A percentile compares a stretch with the other conserved stretches of the same genome.
Conservation (phyloP, 495 filamentous ascomycete species). For the Niebla homalea region DNA sequence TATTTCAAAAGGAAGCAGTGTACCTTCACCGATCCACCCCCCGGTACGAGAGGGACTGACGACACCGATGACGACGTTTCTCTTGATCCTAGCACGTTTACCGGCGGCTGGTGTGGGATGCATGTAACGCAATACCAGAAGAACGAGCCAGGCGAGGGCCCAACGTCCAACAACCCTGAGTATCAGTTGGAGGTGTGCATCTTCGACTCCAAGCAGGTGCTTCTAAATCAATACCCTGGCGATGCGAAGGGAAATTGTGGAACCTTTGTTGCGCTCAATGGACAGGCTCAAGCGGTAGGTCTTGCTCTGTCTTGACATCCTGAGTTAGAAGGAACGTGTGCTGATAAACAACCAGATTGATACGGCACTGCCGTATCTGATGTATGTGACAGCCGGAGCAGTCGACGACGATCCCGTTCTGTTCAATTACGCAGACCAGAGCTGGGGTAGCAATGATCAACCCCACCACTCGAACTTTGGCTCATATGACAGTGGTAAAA, state of each 20-base stretch:
- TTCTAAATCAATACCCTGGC: background rate
- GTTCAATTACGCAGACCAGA: conserved; percentile 2
- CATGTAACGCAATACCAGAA: background rate
- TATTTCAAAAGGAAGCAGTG: conserved; percentile 1
- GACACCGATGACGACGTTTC: background rate
- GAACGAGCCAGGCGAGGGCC: background rate
- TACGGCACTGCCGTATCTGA: background rate
- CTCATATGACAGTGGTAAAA: conserved; percentile 1
- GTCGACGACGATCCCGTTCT: conserved; percentile 1
- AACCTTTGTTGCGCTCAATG: background rate
- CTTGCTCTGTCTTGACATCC: background rate
- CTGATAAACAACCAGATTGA: background rate
- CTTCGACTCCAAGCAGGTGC: background rate
- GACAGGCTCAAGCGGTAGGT: background rate
- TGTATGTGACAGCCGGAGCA: background rate
- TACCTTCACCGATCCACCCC: conserved; percentile 2
- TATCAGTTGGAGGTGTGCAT: background rate
- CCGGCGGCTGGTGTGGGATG: background rate
- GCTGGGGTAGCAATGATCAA: conserved; percentile 3
- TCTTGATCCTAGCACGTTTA: background rate
- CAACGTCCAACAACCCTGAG: background rate
- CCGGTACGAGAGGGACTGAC: background rate
- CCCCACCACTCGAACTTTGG: conserved; percentile 1
- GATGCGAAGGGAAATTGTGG: background rate
- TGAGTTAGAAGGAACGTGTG: background rate